Conservation (phyloP, 805 yeast species). For the Yarrowia hollandica region DNA sequence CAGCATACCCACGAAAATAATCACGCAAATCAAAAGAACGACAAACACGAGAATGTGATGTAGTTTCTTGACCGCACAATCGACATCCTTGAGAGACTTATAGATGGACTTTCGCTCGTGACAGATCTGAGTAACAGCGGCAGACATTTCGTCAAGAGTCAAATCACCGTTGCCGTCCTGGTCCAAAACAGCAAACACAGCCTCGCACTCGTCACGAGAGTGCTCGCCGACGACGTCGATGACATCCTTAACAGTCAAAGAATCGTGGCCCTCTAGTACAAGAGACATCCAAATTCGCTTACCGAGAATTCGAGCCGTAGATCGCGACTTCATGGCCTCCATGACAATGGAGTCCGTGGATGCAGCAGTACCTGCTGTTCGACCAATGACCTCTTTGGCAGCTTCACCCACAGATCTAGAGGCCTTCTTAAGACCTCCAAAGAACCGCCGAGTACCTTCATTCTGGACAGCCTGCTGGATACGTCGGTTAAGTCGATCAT, state of each 20-base stretch:
- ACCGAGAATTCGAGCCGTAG: conserved; percentile 40
- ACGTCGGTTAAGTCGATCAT: conserved; percentile 31
- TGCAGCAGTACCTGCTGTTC: conserved; percentile 33
- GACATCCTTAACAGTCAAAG: conserved; percentile 41
- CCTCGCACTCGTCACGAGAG: conserved; percentile 39
- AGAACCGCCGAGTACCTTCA: conserved; percentile 24
- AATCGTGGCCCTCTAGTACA: conserved; percentile 43
- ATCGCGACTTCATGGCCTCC: conserved; percentile 39
- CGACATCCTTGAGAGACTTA: conserved; percentile 44
- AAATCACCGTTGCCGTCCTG: conserved; percentile 43
- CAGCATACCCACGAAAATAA: conserved; percentile 46
- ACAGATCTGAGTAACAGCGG: conserved; percentile 40
- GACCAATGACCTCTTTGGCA: conserved; percentile 36
- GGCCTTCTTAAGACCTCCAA: conserved; percentile 31
- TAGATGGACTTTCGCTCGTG: conserved; percentile 42
- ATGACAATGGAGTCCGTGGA: conserved; percentile 34
- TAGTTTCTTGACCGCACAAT: conserved; percentile 44
- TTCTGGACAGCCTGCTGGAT: conserved; percentile 36
- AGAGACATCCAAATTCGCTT: conserved; percentile 46
- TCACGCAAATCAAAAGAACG: conserved; percentile 41
- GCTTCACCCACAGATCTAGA: conserved; percentile 38
- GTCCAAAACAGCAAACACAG: conserved; percentile 42
- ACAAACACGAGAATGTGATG: conserved; percentile 42
- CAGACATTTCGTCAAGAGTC: conserved; percentile 43
- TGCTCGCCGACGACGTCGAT: conserved; percentile 40